phyloP scores from a whole-genome alignment of 768 basidiomycete species.

The Boletus vinaceobasis region DNA sequence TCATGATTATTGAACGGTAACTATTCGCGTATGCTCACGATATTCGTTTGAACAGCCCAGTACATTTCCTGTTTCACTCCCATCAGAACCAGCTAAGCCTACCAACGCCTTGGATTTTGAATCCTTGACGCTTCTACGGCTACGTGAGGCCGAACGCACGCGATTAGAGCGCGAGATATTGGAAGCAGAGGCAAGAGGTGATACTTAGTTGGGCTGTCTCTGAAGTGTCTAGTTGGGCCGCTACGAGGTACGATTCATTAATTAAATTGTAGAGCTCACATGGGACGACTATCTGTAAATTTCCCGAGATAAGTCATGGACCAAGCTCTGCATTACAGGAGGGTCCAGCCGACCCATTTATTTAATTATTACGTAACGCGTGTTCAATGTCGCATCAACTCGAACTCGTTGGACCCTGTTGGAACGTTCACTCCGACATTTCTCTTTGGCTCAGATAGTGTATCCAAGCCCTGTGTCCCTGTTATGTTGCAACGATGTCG shows the following conservation, averaged over 20 bases:
- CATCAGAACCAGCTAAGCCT: conserved; percentile 23
- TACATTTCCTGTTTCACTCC: conserved; percentile 13
- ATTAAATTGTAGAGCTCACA: conserved; percentile 3
- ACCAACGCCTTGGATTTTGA: conserved; percentile 66
- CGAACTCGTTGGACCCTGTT: no score
- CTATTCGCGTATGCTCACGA: conserved; percentile 2
- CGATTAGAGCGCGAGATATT: conserved; percentile 73
- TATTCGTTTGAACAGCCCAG: conserved; percentile 15
- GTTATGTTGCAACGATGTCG: no score
- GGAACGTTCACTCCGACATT: no score
- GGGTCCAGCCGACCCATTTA: no score
- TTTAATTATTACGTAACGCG: no score
- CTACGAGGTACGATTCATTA: not conserved
- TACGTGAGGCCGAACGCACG: conserved; percentile 78
- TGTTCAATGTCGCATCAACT: no score
- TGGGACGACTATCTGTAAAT: not conserved
- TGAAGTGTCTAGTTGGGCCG: not conserved
- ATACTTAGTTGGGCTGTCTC: conserved; percentile 1
- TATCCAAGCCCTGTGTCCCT: no score
- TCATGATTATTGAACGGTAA: not conserved
- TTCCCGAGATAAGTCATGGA: no score
- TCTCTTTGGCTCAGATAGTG: no score
- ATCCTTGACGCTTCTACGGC: conserved; percentile 71
- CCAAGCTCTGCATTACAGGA: no score
- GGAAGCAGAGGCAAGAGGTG: conserved; percentile 55